Base-by-base conservation (phyloP, 129 eudicot species). In the Logfia minima region DNA sequence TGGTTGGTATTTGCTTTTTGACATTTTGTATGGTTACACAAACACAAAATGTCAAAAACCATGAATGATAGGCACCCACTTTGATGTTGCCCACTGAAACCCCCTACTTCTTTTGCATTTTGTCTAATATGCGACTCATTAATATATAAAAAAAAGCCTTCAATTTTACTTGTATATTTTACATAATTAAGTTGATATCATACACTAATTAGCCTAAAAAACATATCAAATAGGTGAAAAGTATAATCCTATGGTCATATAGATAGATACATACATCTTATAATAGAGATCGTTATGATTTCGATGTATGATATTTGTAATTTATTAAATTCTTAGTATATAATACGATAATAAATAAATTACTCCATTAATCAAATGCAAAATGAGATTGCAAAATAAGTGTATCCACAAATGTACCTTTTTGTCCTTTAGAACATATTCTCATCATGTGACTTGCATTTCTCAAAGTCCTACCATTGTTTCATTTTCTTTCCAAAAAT, bases 61-160 rank as follows among this genome's bases (percentile, higher is more conserved):
- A 70, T 61, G 14, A 77, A 68, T 68, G 59, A 35, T 56, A 71
- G 68, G 41, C 58, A 35, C 76, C 76, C 71, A 70, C 71, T 77
- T 77, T 70, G 70, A 78, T 37, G 75, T 70, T 70, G 64, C 68
- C 52, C 59, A 5, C 45, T 39, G 21, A 77, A 58, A 68, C 16
- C 75, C 52, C 32, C 13, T 14, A 13, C 4, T 3, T 14, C 18
- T 13, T 14, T 13, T 14, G 18, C 6, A 13, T 48, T 48, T 48
- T 48, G 14, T 48, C 5, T 48, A 11, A 48, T 48, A 11, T 2
- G 5, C 18, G 17, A 43, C 39, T 35, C 39, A 35, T 35, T 35
- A 35, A 35, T 5, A 5, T 3, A 32, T 32, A 2, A 32, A 32
- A 31, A 35, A 35, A 35, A 5, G 39, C 39, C 39, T 6, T 35